Evolutionary conservation across 345 rosid genomes (phyloP), one percentile per base, ranked within the genome.

Genomic region (Salix caprea): DNA sequence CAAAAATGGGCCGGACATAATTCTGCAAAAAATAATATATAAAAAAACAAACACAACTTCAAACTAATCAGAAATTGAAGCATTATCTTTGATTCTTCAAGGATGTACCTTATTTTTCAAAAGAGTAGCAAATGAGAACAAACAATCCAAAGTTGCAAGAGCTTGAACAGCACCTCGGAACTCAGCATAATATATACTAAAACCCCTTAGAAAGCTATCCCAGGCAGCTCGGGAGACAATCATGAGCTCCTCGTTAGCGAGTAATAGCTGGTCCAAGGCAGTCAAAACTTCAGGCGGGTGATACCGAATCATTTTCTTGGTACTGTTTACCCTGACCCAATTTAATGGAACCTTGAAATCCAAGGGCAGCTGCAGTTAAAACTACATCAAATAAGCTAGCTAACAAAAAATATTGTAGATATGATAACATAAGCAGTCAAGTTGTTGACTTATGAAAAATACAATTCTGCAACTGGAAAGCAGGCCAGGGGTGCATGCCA

Each of bases 121-220:
- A 68, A 95, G 96, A 79, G 85, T 85, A 75, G 99, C 96, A 54
- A 93, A 93, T 40, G 98, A 87, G 76, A 90, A 84, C 85, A 95
- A 88, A 80, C 98, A 95, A 81, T 95, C 99, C 90, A 95, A 88
- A 66, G 94, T 79, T 75, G 99, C 91, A 70, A 95, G 92, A 56
- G 99, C 91, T 80, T 89, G 91, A 76, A 91, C 88, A 56, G 91
- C 90, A 83, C 89, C 97, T 75, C 81, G 91, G 77, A 93, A 91
- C 70, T 93, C 98, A 28, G 85, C 75, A 82, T 91, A 93, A 80
- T 87, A 84, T 79, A 84, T 87, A 44, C 82, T 76, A 83, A 93
- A 91, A 66, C 79, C 93, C 83, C 74, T 82, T 46, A 95, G 89
- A 79, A 91, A 91, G 75, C 79, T 86, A 82, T 86, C 90, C 99